phyloP scores from a whole-genome alignment of 2,329 filamentous ascomycete genomes.

The Cladophialophora yegresii region DNA sequence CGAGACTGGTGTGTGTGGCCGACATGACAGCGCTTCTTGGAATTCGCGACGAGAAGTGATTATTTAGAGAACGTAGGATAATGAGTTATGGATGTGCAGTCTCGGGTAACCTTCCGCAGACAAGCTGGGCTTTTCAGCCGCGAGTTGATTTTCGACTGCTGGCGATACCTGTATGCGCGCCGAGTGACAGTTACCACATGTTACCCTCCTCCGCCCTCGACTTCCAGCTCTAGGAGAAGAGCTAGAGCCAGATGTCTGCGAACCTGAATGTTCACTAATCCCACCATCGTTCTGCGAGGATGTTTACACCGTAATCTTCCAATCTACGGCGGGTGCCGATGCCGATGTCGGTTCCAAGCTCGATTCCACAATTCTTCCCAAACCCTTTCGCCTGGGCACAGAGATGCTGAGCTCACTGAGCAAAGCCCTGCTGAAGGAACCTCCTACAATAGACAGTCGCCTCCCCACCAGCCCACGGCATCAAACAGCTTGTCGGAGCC shows the following conservation, averaged over 20 bases:
- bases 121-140: not conserved
- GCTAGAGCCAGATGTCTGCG: conserved; percentile 25
- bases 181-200: not conserved
- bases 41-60: not conserved
- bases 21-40: conserved; percentile 41
- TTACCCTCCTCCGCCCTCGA: not conserved
- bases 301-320: conserved; percentile 67
- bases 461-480: not conserved
- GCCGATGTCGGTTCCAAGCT: conserved; percentile 1
- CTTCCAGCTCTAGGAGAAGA: conserved; percentile 1
- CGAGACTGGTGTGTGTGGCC: conserved; percentile 66
- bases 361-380: conserved; percentile 1
- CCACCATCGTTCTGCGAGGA: conserved; percentile 86
- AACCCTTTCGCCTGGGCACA: not conserved
- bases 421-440: not conserved
- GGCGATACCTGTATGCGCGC: not conserved
- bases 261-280: conserved; percentile 45
- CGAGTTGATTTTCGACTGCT: conserved; percentile 2
- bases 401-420: not conserved
- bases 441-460: not conserved
- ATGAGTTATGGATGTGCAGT: conserved; percentile 7
- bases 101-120: conserved; percentile 13
- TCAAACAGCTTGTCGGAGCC: not conserved
- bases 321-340: conserved; percentile 7
- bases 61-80: not conserved